phyloP scores from a whole-genome alignment of 129 eudicot genomes.

The Smallanthus sonchifolius region DNA sequence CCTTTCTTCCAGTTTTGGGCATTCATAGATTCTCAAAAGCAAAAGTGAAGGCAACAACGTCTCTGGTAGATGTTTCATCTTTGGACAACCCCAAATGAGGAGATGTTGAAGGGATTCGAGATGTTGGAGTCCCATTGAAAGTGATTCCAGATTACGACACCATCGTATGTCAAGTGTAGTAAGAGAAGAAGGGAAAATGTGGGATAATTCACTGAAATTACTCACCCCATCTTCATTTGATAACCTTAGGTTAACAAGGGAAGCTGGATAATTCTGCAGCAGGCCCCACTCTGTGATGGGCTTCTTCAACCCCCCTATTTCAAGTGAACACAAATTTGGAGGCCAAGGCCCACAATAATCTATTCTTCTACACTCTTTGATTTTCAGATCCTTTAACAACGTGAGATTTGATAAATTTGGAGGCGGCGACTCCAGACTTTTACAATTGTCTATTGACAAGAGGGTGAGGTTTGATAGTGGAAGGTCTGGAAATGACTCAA shows the following conservation, averaged over 20 bases:
- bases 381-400: neutral
- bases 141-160: neutral
- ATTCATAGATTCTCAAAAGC: neutral
- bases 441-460: neutral
- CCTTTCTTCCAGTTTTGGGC: neutral
- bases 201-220: too few relatives aligned
- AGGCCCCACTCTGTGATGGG: neutral
- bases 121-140: slow-evolving; percentile 4
- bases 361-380: neutral
- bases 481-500: neutral
- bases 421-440: neutral
- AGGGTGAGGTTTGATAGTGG: neutral
- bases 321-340: neutral
- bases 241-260: neutral
- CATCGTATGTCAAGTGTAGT: accelerated
- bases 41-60: slow-evolving; percentile 7
- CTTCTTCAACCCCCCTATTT: neutral
- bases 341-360: neutral
- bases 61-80: slow-evolving; percentile 6
- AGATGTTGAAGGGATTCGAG: slow-evolving; percentile 21
- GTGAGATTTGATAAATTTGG: neutral
- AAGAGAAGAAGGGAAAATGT: neutral
- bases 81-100: accelerated
- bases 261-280: neutral
- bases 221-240: neutral